Evolutionary conservation across 176 grass and related monocot genomes (phyloP), one percentile per base, ranked within the genome.

Genomic region (Phragmites australis): DNA sequence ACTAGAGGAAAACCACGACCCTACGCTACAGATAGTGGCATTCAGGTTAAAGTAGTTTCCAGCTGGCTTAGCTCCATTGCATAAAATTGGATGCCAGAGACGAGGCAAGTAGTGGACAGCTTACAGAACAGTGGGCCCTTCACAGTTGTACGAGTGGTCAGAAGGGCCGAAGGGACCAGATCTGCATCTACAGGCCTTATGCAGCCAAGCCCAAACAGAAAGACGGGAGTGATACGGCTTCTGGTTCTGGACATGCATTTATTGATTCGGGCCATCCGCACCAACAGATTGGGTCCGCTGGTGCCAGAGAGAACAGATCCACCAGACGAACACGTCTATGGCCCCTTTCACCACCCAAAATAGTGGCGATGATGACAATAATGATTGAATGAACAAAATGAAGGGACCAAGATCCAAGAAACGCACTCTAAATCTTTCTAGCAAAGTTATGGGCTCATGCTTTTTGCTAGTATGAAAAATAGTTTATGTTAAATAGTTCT

Each of bases 101-200:
- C 82, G 32, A 74, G 75, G 84, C 68, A 84, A 72, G 81, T 56
- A 86, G 78, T 82, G 88, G 72, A 85, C 88, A 89, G 51, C 48
- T 58, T 86, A 86, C 76, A 89, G 49, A 86, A 73, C 19, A 16
- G 78, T 67, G 88, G 88, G 26, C 23, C 88, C 82, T 73, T 76
- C 78, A 86, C 78, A 82, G 83, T 89, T 82, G 83, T 86, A 76
- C 78, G 19, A 25, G 78, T 78, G 83, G 80, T 82, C 72, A 82
- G 78, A 89, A 86, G 83, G 83, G 73, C 78, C 78, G 41, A 77
- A 82, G 88, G 78, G 83, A 89, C 88, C 88, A 89, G 83, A 89
- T 89, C 88, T 82, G 88, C 78, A 82, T 89, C 83, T 78, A 86
- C 65, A 82, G 78, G 65, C 72, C 88, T 78, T 71, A 85, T 82